phyloP scores from a whole-genome alignment of 495 filamentous ascomycete genomes.

The Tuber aestivum region DNA sequence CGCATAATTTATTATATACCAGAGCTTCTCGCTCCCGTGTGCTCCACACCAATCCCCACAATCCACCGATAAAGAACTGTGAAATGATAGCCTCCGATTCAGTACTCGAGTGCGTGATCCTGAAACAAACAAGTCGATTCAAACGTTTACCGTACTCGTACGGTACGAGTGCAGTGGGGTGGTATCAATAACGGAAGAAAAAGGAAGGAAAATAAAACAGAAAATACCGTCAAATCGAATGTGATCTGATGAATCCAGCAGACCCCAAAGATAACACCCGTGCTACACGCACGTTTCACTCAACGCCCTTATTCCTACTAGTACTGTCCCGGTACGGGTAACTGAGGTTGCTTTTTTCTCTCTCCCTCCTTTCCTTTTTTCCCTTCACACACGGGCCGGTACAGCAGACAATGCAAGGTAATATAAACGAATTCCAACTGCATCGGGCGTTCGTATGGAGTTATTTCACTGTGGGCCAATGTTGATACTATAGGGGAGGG shows the following conservation, averaged over 20 bases:
- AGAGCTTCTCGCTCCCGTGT: not conserved
- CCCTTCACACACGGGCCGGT: not conserved
- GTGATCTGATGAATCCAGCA: not conserved
- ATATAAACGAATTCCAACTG: not conserved
- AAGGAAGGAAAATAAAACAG: not conserved
- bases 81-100: not conserved
- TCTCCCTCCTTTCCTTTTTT: not conserved
- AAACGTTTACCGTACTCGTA: not conserved
- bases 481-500: not conserved
- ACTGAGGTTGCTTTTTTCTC: not conserved
- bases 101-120: not conserved
- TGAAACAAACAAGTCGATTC: not conserved
- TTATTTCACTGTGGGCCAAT: not conserved
- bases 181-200: not conserved
- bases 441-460: not conserved
- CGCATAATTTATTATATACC: not conserved
- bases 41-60: not conserved
- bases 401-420: not conserved
- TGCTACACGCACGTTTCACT: conserved; percentile 1
- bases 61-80: not conserved
- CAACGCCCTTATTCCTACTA: not conserved
- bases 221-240: not conserved
- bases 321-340: not conserved
- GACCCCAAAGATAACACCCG: not conserved
- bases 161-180: no score